Percentiles rank a stretch among this genome's conserved stretches.
Evolutionary conservation across 2,329 filamentous ascomycete genomes (phyloP).

Genomic region (Botrytis byssoidea): DNA sequence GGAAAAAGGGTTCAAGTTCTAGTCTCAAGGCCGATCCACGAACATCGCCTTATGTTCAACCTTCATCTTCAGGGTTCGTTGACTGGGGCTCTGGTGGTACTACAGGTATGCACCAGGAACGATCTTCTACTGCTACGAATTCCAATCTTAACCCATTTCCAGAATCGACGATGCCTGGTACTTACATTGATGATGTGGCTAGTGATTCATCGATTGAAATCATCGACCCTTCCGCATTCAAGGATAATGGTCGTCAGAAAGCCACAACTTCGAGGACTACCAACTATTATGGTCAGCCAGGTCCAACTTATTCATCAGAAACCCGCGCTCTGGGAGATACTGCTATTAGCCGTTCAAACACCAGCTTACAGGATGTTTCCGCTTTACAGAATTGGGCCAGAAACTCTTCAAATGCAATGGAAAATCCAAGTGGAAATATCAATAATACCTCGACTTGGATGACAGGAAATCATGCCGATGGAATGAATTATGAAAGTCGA

Average conservation of each 20-base stretch:
- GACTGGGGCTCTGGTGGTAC: background rate
- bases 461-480: background rate
- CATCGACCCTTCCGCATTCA: slow-evolving; percentile 34
- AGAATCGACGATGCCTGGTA: slow-evolving; percentile 20
- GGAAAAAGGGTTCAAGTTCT: background rate
- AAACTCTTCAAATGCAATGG: background rate
- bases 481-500: background rate
- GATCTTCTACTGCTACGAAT: slow-evolving; percentile 7
- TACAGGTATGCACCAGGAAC: background rate
- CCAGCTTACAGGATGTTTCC: slow-evolving; percentile 29
- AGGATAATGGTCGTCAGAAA: slow-evolving; percentile 31
- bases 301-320: slow-evolving; percentile 22
- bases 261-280: background rate
- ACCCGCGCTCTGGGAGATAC: slow-evolving; percentile 25
- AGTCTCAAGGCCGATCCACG: background rate
- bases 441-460: background rate
- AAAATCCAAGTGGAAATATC: background rate
- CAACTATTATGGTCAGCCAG: background rate
- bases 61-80: background rate
- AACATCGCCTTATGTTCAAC: background rate
- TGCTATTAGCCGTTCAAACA: slow-evolving; percentile 10
- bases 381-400: slow-evolving; percentile 30
- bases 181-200: slow-evolving; percentile 29
- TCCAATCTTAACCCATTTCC: slow-evolving; percentile 21
- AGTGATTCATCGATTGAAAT: slow-evolving; percentile 39